phyloP scores from a whole-genome alignment of 345 rosid genomes.

The Eucalyptus pauciflora region DNA sequence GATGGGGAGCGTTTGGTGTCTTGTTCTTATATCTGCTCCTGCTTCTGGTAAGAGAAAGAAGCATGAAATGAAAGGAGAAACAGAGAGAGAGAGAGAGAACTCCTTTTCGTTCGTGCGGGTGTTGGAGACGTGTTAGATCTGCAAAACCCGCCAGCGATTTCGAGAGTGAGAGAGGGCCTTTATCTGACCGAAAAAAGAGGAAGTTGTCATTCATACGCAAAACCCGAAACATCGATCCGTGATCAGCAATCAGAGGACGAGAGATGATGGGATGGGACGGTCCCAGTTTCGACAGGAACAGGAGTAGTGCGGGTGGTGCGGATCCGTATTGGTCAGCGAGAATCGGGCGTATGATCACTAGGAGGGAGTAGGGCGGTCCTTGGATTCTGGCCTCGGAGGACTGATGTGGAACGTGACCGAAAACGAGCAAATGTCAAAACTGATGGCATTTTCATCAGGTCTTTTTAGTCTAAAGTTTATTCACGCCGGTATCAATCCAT shows the following conservation, averaged over 20 bases:
- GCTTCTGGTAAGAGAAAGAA: background rate
- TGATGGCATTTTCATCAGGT: background rate
- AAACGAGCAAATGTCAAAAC: background rate
- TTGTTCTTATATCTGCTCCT: background rate
- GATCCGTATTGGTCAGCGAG: background rate
- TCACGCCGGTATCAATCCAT: background rate
- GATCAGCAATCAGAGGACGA: background rate
- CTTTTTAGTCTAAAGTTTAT: background rate
- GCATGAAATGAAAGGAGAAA: background rate
- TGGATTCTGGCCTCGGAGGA: background rate
- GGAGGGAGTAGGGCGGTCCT: background rate
- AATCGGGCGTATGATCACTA: background rate
- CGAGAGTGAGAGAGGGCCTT: background rate
- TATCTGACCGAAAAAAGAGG: background rate
- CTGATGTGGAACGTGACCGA: background rate
- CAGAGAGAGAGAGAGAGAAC: background rate
- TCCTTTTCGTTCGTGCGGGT: background rate
- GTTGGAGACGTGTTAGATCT: background rate
- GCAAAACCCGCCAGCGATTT: background rate
- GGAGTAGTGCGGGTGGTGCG: background rate
- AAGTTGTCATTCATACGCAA: background rate
- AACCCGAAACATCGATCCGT: background rate
- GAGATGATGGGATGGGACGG: background rate
- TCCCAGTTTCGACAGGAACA: background rate
- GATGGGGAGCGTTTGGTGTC: background rate